Evolutionary conservation across 225 moss, liverwort and hornwort genomes (phyloP).

Genomic region (Asterella californica): DNA sequence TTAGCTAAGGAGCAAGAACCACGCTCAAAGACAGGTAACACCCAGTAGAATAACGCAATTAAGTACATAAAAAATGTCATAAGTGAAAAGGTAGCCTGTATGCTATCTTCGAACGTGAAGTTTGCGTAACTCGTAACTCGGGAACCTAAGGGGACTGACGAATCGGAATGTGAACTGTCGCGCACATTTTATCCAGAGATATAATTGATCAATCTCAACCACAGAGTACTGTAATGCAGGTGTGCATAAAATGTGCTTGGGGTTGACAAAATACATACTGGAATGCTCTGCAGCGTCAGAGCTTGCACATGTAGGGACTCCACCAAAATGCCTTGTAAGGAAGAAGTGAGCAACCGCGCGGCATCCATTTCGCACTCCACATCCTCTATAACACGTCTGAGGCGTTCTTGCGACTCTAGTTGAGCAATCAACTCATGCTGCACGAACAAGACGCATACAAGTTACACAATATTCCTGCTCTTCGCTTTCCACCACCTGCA

Average conservation of each 20-base stretch:
- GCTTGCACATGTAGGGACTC: constrained; percentile 56
- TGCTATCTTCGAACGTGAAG: too few relatives aligned
- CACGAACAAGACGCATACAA: neutral
- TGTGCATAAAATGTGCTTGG: neutral
- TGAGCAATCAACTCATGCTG: constrained; percentile 33
- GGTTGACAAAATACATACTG: constrained; percentile 12
- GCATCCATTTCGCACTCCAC: constrained; percentile 61
- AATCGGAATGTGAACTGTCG: too few relatives aligned
- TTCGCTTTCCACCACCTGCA: too few relatives aligned
- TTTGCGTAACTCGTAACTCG: too few relatives aligned
- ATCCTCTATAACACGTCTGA: constrained; percentile 43
- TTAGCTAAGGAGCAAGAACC: too few relatives aligned
- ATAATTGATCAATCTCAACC: neutral
- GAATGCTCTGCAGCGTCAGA: constrained; percentile 25
- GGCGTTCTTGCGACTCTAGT: constrained; percentile 36
- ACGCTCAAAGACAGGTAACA: too few relatives aligned
- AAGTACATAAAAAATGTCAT: too few relatives aligned
- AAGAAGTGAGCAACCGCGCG: constrained; percentile 34
- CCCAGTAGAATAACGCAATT: too few relatives aligned
- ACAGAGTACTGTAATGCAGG: neutral
- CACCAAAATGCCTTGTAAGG: constrained; percentile 39
- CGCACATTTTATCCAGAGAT: too few relatives aligned
- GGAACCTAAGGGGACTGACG: too few relatives aligned
- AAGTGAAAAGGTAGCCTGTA: too few relatives aligned
- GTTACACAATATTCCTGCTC: neutral